Conservation (phyloP, 2,329 filamentous ascomycete genomes). For the Celoporthe dispersa region DNA sequence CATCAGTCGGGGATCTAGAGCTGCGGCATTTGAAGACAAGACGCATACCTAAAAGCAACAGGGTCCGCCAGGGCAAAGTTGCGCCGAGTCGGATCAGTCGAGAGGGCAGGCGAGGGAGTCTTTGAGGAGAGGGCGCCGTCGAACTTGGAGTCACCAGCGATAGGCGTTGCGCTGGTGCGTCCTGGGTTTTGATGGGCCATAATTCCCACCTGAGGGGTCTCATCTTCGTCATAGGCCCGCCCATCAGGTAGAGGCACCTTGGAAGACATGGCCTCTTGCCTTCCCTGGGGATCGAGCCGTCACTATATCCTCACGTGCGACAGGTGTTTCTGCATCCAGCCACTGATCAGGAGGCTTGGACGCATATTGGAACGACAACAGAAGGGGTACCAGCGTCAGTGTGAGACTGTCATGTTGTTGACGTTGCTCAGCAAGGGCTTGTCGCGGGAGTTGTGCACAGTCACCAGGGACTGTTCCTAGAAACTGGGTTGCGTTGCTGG, state of each 20-base stretch:
- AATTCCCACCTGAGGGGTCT: slow-evolving; percentile 41
- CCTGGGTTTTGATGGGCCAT: slow-evolving; percentile 37
- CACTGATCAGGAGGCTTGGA: slow-evolving; percentile 16
- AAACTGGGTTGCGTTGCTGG: neutral
- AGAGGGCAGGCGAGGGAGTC: slow-evolving; percentile 33
- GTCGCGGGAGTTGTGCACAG: neutral
- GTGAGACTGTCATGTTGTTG: slow-evolving; percentile 7
- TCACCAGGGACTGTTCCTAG: neutral
- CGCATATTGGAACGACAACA: slow-evolving; percentile 23
- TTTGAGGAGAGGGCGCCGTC: slow-evolving; percentile 34
- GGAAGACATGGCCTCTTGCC: slow-evolving; percentile 44
- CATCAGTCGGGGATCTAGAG: slow-evolving; percentile 8
- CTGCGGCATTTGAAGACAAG: neutral
- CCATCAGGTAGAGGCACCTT: slow-evolving; percentile 41
- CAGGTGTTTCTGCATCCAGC: slow-evolving; percentile 21
- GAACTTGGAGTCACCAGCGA: slow-evolving; percentile 29
- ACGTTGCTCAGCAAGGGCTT: neutral
- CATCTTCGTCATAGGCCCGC: slow-evolving; percentile 44
- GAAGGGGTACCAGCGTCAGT: slow-evolving; percentile 10
- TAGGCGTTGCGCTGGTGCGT: slow-evolving; percentile 31
- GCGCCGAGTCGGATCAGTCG: slow-evolving; percentile 42
- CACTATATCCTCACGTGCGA: slow-evolving; percentile 25
- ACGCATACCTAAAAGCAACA: slow-evolving; percentile 56
- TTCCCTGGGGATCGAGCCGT: neutral
- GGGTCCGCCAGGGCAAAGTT: slow-evolving; percentile 63